Evolutionary conservation across 495 filamentous ascomycete species (phyloP), one percentile per base, ranked within the genome.

Genomic region (Staphylotrichum longicolle): DNA sequence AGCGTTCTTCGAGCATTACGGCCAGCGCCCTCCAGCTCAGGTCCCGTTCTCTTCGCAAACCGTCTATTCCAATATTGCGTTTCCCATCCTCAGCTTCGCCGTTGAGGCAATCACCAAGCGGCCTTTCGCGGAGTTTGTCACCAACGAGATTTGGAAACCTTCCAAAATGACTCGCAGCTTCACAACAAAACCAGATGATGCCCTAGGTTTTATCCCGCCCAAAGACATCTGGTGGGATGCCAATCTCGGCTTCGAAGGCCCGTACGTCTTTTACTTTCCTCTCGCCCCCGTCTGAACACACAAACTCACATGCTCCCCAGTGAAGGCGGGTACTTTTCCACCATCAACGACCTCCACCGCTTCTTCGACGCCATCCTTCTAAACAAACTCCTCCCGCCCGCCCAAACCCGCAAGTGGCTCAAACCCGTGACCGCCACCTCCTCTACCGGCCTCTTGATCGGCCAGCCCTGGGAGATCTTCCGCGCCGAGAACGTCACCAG

Each of bases 401-500:
- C 66, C 14, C 66, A 70, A 34, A 87, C 83, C 0, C 75, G 80
- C 59, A 63, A 77, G 42, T 86, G 83, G 83, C 68, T 87, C 65
- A 83, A 85, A 62, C 84, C 83, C 0, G 15, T 46, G 2, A 62
- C 78, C 3, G 74, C 78, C 47, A 85, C 83, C 20, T 76, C 81
- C 0, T 76, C 76, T 5, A 60, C 75, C 0, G 71, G 72, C 8
- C 54, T 73, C 5, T 64, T 72, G 5, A 70, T 85, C 30, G 84
- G 84, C 7, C 74, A 76, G 0, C 84, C 83, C 0, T 86, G 83
- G 83, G 84, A 87, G 52, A 85, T 85, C 27, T 61, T 66, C 14
- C 71, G 74, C 34, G 70, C 68, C 33, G 55, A 67, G 12, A 68
- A 62, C 20, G 66, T 74, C 15, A 78, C 75, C 6, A 57, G 57